phyloP scores from a whole-genome alignment of 352 stramenopile genomes.

The Pythium utonaiense region DNA sequence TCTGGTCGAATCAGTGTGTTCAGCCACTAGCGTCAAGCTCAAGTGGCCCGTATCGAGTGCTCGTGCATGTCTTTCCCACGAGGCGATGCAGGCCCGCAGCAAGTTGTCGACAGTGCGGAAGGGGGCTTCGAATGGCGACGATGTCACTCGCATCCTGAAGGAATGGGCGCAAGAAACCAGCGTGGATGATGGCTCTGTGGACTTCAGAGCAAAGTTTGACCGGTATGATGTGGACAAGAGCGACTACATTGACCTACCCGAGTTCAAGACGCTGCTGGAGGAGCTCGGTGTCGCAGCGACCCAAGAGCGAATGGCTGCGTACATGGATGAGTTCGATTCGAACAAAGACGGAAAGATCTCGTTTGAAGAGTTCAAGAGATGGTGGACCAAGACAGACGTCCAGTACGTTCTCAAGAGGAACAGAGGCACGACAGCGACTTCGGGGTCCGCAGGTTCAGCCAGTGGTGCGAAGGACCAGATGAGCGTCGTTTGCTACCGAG shows the following conservation, averaged over 20 bases:
- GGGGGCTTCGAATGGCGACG: constrained; percentile 41
- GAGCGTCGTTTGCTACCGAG: constrained; percentile 72
- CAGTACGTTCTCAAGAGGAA: constrained; percentile 85
- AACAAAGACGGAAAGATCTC: constrained; percentile 83
- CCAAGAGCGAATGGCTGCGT: constrained; percentile 77
- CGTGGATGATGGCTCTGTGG: constrained; percentile 64
- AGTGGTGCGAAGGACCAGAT: constrained; percentile 33
- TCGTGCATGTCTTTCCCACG: constrained; percentile 42
- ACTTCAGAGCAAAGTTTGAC: constrained; percentile 72
- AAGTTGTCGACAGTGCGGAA: constrained; percentile 28
- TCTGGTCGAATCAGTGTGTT: constrained; percentile 28
- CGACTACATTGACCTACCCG: constrained; percentile 74
- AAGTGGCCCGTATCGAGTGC: constrained; percentile 47
- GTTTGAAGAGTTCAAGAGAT: constrained; percentile 83
- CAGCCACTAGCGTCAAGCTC: constrained; percentile 36
- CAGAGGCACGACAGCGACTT: constrained; percentile 15
- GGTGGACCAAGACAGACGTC: constrained; percentile 82
- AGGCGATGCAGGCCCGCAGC: constrained; percentile 35
- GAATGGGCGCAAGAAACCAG: constrained; percentile 81
- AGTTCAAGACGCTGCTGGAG: constrained; percentile 82
- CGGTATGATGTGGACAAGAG: constrained; percentile 73
- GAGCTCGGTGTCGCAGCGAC: constrained; percentile 83
- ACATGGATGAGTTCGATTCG: constrained; percentile 79
- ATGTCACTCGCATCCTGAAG: constrained; percentile 73
- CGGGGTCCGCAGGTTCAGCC: neutral